Base-by-base conservation (phyloP, 768 basidiomycete species). In the Butyriboletus loyo region DNA sequence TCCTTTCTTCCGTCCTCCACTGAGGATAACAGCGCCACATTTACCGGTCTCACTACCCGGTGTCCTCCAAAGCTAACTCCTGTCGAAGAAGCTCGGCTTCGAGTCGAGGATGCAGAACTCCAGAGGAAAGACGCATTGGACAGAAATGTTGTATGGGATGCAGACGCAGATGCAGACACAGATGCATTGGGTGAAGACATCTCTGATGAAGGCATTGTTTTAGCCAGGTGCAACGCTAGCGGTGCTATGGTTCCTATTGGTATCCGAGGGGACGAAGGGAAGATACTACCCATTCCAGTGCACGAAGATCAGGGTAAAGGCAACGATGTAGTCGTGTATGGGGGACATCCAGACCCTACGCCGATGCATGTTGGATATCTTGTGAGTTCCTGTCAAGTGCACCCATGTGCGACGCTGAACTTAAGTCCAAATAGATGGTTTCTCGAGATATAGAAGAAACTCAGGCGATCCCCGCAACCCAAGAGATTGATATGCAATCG, bases 91-190 rank as follows among this genome's bases (percentile, higher is more conserved):
- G 79, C 81, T 2, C 70, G 70, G 4, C 54, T 77, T 28, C 76
- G 83, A 31, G 72, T 68, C 9, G 73, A 82, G 36, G 80, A 89
- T 65, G 75, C 74, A 2, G 80, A 85, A 53, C 73, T 77, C 28
- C 88, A 89, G 63, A 70, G 69, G 48, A 72, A 75, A 55, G 89
- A 91, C 53, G 87, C 89, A 2, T 62, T 74, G 28, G 66, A 72
- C 11, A 78, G 90, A 52, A 82, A 77, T 42, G 68, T 90, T 24
- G 80, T 84, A 9, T 92, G 89, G 88, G 71, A 73, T 52, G 78
- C 77, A 13, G 81, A 84, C 35, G 77, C 76, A 11, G 80, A 85
- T 38, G 75, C 73, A 21, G 84, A 83, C 48, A 58, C 63, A 14
- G 86, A 88, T 62, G 84, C 81, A 7, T 77, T 81, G 11, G 82